Percentiles rank a stretch among this genome's conserved stretches.
Evolutionary conservation across 2,329 filamentous ascomycete species (phyloP).

Genomic region (Fusarium anthophilum): DNA sequence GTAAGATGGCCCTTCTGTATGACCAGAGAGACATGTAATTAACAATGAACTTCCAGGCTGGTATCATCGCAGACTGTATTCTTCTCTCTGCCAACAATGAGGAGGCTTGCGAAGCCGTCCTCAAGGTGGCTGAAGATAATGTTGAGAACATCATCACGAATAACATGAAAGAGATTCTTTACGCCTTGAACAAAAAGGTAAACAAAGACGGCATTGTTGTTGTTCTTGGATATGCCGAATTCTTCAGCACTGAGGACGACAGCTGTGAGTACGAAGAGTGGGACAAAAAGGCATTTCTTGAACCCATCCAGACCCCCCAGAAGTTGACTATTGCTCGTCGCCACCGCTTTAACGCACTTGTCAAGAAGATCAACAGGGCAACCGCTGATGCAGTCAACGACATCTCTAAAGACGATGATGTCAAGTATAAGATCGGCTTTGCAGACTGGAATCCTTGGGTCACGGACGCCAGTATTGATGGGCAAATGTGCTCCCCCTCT

Average conservation of each 20-base stretch:
- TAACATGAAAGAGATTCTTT: constrained; percentile 2
- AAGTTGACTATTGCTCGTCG: not conserved
- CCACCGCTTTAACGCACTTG: not conserved
- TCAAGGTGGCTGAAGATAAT: not conserved
- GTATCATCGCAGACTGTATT: not conserved
- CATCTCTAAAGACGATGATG: accelerated
- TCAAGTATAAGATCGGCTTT: constrained; percentile 2
- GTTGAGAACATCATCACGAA: not conserved
- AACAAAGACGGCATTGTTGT: not conserved
- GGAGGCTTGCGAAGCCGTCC: not conserved
- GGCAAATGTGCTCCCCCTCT: not conserved
- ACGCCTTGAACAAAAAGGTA: not conserved
- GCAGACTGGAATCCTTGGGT: constrained; percentile 11
- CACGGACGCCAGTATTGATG: accelerated
- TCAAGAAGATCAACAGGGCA: not conserved
- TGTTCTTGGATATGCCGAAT: not conserved
- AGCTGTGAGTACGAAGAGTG: not conserved
- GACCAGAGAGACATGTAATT: accelerated
- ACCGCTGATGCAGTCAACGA: not conserved
- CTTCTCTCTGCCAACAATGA: accelerated
- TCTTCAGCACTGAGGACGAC: not conserved
- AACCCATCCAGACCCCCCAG: not conserved
- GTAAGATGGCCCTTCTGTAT: not conserved
- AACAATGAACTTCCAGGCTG: not conserved
- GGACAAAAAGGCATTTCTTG: not conserved